Percentiles rank a stretch among this genome's conserved stretches.
phyloP scores from a whole-genome alignment of 345 rosid species.

The Mallotus nudiflorus region DNA sequence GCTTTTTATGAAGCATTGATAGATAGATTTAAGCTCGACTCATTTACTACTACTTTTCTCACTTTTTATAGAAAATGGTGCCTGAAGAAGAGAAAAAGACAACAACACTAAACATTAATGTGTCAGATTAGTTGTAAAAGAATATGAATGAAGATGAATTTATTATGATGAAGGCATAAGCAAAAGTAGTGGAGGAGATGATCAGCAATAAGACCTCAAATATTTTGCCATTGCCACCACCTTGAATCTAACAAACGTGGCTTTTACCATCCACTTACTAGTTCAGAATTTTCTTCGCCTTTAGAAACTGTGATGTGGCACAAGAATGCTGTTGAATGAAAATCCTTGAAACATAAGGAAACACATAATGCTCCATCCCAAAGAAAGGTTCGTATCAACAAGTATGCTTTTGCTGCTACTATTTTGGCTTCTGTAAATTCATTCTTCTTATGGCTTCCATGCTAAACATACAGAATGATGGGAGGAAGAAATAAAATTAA shows the following conservation, averaged over 20 bases:
- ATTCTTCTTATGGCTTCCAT: background rate
- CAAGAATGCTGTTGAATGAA: constrained; percentile 11
- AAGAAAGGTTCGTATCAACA: constrained; percentile 33
- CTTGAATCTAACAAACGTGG: constrained; percentile 14
- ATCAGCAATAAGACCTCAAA: constrained; percentile 19
- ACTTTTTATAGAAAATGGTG: too few relatives aligned
- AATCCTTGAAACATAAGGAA: background rate
- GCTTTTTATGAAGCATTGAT: too few relatives aligned
- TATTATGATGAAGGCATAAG: constrained; percentile 50
- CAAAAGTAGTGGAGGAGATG: constrained; percentile 43
- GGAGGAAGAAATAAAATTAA: background rate
- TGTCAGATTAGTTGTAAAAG: constrained; percentile 37
- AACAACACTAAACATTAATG: background rate
- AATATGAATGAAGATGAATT: constrained; percentile 42
- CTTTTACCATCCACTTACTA: constrained; percentile 26
- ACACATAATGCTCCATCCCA: background rate
- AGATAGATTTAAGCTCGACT: too few relatives aligned
- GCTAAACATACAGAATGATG: background rate
- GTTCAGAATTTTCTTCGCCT: constrained; percentile 20
- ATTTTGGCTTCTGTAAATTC: constrained; percentile 70
- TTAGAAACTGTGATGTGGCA: background rate
- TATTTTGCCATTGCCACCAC: too few relatives aligned
- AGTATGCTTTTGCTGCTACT: constrained; percentile 58
- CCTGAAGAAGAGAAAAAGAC: constrained; percentile 9
- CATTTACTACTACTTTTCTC: too few relatives aligned